Percentiles rank a stretch among this genome's conserved stretches.
These are phyloP conservation scores for Poteriospumella lacustris DNA, from an alignment of 108 stramenopile genomes.

Conservation along the genomic window DNA sequence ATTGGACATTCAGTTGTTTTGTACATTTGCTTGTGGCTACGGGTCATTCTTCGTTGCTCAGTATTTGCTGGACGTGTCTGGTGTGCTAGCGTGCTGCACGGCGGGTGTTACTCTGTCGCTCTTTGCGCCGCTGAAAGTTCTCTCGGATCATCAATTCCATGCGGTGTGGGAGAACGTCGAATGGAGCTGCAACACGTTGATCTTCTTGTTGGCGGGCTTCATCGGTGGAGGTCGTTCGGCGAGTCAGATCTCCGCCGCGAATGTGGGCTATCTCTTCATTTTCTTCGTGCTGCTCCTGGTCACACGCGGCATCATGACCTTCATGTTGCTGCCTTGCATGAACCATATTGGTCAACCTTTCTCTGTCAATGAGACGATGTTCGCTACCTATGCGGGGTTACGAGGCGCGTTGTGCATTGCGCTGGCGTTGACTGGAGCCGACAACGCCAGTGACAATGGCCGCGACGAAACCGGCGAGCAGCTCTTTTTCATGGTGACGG, in stretches of 20 bases:
- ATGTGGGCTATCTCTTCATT: constrained; percentile 22
- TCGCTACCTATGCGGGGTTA: constrained; percentile 39
- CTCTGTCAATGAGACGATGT: constrained; percentile 12
- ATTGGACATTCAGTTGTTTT: neutral
- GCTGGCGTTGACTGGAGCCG: constrained; percentile 42
- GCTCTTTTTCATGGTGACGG: neutral
- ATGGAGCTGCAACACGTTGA: constrained; percentile 43
- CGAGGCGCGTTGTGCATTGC: constrained; percentile 46
- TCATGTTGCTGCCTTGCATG: neutral
- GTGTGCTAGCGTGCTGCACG: constrained; percentile 39
- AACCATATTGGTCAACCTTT: neutral
- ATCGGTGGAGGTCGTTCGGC: constrained; percentile 26
- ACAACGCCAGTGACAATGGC: no score
- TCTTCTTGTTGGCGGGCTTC: constrained; percentile 43
- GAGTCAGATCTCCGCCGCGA: neutral
- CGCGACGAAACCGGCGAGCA: neutral
- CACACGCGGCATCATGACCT: constrained; percentile 23
- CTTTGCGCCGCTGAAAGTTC: constrained; percentile 27
- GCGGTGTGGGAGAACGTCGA: constrained; percentile 38
- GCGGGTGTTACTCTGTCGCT: constrained; percentile 31
- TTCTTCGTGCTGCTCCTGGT: constrained; percentile 14
- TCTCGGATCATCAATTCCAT: constrained; percentile 28
- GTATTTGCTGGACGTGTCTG: constrained; percentile 28
- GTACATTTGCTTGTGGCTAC: constrained; percentile 34
- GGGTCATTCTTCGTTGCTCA: constrained; percentile 42